These are phyloP conservation scores for Fusarium mexicanum DNA, from an alignment of 2,329 filamentous ascomycete species.

Conservation along the genomic window DNA sequence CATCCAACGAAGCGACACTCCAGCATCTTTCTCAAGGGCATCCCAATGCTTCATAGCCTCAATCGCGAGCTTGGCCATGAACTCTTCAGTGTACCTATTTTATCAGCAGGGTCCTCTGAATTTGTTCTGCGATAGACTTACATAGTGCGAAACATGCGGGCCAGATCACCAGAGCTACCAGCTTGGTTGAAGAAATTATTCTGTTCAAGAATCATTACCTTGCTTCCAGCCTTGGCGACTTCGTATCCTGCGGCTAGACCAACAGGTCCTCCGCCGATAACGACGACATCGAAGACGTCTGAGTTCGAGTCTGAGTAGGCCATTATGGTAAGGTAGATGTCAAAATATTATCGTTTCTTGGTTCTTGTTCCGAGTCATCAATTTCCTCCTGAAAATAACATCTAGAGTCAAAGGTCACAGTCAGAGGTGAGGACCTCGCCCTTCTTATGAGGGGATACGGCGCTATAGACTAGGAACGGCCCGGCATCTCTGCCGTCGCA, in stretches of 20 bases:
- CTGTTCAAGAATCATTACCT: constrained; percentile 21
- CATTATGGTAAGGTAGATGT: no score
- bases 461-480: not conserved
- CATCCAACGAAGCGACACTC: constrained; percentile 26
- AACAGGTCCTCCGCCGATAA: constrained; percentile 16
- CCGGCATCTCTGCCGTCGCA: not conserved
- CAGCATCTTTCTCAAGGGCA: constrained; percentile 23
- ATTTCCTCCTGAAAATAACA: no score
- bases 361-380: no score
- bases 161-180: constrained; percentile 19
- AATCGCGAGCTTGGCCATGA: constrained; percentile 21
- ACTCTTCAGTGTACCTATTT: constrained; percentile 22
- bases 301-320: not conserved
- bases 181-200: constrained; percentile 29
- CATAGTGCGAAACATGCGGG: constrained; percentile 28
- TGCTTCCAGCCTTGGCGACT: constrained; percentile 18
- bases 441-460: not conserved
- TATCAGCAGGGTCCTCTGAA: accelerated
- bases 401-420: accelerated
- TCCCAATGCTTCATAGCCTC: constrained; percentile 22
- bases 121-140: not conserved
- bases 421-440: not conserved
- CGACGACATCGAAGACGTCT: constrained; percentile 15
- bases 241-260: constrained; percentile 29
- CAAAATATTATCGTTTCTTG: no score